Base-by-base conservation (phyloP, 345 rosid genomes). In the Lepidium aucheri region DNA sequence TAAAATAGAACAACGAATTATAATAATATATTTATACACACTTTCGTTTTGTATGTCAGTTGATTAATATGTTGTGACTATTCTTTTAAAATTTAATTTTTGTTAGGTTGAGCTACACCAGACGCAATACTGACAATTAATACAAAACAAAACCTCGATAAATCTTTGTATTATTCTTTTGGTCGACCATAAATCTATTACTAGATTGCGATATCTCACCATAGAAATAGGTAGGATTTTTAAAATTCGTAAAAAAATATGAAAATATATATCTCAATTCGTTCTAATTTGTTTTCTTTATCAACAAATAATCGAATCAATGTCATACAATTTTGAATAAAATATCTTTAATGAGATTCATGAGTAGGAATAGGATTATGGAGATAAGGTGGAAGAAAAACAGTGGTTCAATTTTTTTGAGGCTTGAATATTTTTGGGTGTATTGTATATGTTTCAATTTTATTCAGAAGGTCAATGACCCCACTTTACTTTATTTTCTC, bases 41-140 rank as follows among this genome's bases (percentile, higher is more conserved):
- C 53, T 30, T 18, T 42, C 50, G 9, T 50, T 16, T 36, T 47
- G 8, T 60, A 39, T 8, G 44, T 28, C 67, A 41, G 34, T 22
- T n/a, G 24, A 50, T 30, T 50, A 13, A 49, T 68, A 33, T 60
- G 33, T 15, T 24, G 17, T 53, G 39, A 69, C 39, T 53, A 24
- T 34, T 61, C 30, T 32, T 50, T 40, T 30, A 5, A 12, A 68
- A 50, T 47, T 53, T 50, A 20, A 20, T 4, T 40, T 50, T 38
- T 39, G 59, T 68, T 59, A 69, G 66, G 66, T 60, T 61, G 20
- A 42, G 60, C 50, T 43, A 49, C 66, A 42, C 1, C 60, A 59
- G 26, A 68, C 22, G 26, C 6, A 28, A 7, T 28, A 28, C 24
- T 35, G 58, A 30, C 73, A 51, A 28, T 28, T 28, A 28, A 60